Conservation (phyloP, 805 yeast genomes). For the Candida silvicultrix region DNA sequence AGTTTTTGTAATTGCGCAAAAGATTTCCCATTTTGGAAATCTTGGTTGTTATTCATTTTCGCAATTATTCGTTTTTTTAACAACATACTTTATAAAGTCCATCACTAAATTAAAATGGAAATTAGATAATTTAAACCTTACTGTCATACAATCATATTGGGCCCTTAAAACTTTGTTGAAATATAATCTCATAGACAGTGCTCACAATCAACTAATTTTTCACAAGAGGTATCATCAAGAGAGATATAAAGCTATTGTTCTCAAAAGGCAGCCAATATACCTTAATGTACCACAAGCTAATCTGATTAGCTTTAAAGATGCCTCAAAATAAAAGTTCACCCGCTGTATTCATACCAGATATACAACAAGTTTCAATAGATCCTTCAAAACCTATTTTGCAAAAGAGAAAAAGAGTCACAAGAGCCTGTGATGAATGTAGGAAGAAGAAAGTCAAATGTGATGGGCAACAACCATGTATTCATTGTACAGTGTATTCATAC, state of each 20-base stretch:
- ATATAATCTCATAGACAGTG: no score
- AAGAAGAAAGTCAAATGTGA: conserved; percentile 69
- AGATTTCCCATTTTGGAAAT: not conserved
- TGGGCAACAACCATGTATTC: conserved; percentile 73
- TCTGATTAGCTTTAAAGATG: not conserved
- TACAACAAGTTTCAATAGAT: not conserved
- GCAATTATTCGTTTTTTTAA: not conserved
- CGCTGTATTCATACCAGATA: not conserved
- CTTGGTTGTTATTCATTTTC: not conserved
- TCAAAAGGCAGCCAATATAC: no score
- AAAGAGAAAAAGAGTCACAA: conserved; percentile 58
- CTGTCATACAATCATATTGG: not conserved
- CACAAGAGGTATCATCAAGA: no score
- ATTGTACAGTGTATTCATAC: conserved; percentile 78
- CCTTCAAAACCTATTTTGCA: conserved; percentile 15
- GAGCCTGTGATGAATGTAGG: conserved; percentile 24
- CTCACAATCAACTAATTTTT: no score
- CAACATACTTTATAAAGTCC: not conserved
- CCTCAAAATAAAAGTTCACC: not conserved
- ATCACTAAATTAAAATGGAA: not conserved
- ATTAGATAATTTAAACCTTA: no score
- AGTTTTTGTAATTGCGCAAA: not conserved
- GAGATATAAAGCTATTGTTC: no score
- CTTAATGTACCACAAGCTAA: not conserved
- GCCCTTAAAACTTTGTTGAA: no score